phyloP scores from a whole-genome alignment of 1,284 basidiomycete genomes.

The Pseudomicrostroma phylloplanum region DNA sequence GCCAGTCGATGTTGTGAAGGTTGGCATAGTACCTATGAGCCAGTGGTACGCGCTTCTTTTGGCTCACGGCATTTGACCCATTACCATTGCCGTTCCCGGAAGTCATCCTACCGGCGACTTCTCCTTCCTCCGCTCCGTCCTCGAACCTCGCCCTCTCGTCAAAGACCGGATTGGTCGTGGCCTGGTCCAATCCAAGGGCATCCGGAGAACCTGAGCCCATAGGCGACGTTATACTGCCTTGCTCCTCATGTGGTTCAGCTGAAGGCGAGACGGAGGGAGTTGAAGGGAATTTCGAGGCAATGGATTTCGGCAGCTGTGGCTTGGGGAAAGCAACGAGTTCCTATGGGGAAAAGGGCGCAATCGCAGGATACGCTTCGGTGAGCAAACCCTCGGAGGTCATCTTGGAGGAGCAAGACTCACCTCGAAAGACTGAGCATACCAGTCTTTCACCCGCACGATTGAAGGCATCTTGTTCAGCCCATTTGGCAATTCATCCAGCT shows the following conservation, averaged over 20 bases:
- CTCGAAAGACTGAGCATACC: constrained; percentile 98
- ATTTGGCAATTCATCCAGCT: constrained; percentile 89
- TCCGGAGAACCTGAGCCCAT: background rate
- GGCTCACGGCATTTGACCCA: background rate
- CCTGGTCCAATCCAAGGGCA: background rate
- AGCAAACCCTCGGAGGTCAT: too few relatives aligned
- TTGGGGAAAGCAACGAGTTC: constrained; percentile 48
- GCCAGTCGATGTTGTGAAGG: constrained; percentile 66
- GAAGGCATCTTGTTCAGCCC: constrained; percentile 84
- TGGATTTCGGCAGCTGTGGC: constrained; percentile 38
- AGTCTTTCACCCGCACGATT: constrained; percentile 91
- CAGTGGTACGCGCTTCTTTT: constrained; percentile 11
- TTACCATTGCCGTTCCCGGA: constrained; percentile 14
- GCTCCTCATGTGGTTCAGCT: background rate
- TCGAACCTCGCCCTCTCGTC: constrained; percentile 1
- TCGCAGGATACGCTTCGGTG: background rate
- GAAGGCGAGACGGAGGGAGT: constrained; percentile 11
- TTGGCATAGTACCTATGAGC: constrained; percentile 70
- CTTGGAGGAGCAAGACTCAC: constrained; percentile 54
- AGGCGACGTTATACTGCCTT: constrained; percentile 15
- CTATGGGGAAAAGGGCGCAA: background rate
- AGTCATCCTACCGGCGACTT: background rate
- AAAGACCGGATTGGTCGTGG: constrained; percentile 7
- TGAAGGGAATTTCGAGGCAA: constrained; percentile 23
- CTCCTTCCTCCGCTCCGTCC: constrained; percentile 4